phyloP scores from a whole-genome alignment of 768 basidiomycete species.

The Symmetrospora coprosmae region DNA sequence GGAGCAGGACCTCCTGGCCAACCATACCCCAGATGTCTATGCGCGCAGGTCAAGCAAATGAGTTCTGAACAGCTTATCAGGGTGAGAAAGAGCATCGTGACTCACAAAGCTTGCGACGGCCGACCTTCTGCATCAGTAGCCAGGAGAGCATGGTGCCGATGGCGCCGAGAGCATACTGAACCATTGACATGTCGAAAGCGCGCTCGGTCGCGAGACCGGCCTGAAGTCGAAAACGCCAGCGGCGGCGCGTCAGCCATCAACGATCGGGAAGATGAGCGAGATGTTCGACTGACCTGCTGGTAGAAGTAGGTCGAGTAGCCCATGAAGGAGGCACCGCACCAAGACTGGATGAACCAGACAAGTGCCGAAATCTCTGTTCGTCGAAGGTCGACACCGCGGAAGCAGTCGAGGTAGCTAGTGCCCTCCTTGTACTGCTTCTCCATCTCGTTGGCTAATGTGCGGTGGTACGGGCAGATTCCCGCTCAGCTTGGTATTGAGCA shows the following conservation, averaged over 20 bases:
- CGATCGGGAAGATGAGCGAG: too few species aligned
- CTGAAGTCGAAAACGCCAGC: too few species aligned
- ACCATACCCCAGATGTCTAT: conserved; percentile 37
- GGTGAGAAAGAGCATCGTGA: too few species aligned
- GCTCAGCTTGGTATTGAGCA: too few species aligned
- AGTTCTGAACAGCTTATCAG: too few species aligned
- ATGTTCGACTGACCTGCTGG: too few species aligned
- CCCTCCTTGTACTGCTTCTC: conserved; percentile 37
- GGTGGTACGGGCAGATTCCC: neutral
- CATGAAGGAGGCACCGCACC: conserved; percentile 29
- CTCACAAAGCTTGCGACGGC: conserved; percentile 39
- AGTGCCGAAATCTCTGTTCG: conserved; percentile 43
- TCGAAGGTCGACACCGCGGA: conserved; percentile 37
- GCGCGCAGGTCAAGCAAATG: too few species aligned
- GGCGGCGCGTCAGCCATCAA: conserved; percentile 24
- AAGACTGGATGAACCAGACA: conserved; percentile 34
- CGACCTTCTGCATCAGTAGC: conserved; percentile 34
- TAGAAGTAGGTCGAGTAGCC: neutral
- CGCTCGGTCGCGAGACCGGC: conserved; percentile 31
- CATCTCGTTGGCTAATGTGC: conserved; percentile 37
- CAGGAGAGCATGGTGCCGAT: conserved; percentile 37
- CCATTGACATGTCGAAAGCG: conserved; percentile 30
- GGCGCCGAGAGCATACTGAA: conserved; percentile 33
- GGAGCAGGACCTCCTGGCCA: conserved; percentile 32
- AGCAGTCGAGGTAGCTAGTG: conserved; percentile 39